These are phyloP conservation scores for Penicillium diatomitis DNA, from an alignment of 495 filamentous ascomycete genomes.

Conservation along the genomic window DNA sequence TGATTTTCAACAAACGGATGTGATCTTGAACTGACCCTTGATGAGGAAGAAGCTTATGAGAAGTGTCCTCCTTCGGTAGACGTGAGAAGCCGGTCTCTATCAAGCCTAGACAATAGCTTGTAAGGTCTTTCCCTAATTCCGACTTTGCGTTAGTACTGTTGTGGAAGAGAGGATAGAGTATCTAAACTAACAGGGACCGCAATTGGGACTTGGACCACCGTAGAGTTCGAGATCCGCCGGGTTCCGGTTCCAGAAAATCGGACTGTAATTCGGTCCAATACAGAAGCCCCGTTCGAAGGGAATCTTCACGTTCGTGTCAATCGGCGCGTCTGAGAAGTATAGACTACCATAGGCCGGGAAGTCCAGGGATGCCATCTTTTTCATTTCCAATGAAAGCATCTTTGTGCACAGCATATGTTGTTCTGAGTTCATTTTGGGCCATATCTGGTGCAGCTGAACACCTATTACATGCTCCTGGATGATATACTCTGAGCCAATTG, in stretches of 20 bases:
- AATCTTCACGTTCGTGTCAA: slow-evolving; percentile 17
- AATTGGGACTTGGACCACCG: not conserved
- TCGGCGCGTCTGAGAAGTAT: slow-evolving; percentile 19
- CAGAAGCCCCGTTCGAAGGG: slow-evolving; percentile 26
- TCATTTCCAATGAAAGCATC: slow-evolving; percentile 18
- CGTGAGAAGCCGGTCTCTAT: not conserved
- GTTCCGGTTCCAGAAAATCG: slow-evolving; percentile 31
- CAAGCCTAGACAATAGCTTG: not conserved
- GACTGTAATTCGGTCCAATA: slow-evolving; percentile 32
- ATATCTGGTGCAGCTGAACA: slow-evolving; percentile 27
- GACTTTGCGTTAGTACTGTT: not conserved
- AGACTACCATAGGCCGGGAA: slow-evolving; percentile 39
- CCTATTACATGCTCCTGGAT: slow-evolving; percentile 34
- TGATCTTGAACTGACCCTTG: slow-evolving; percentile 27
- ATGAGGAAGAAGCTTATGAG: slow-evolving; percentile 5
- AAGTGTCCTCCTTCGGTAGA: not conserved
- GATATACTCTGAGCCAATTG: slow-evolving; percentile 37
- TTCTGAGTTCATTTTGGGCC: slow-evolving; percentile 27
- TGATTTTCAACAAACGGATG: slow-evolving; percentile 17
- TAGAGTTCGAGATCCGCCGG: slow-evolving; percentile 18
- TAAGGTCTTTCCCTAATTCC: not conserved
- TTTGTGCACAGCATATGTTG: slow-evolving; percentile 31
- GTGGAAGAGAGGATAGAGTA: not conserved
- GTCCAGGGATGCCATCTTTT: slow-evolving; percentile 26
- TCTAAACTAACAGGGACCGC: not conserved